These are phyloP conservation scores for Sarocladium kiliense DNA, from an alignment of 2,329 filamentous ascomycete species.

Conservation along the genomic window DNA sequence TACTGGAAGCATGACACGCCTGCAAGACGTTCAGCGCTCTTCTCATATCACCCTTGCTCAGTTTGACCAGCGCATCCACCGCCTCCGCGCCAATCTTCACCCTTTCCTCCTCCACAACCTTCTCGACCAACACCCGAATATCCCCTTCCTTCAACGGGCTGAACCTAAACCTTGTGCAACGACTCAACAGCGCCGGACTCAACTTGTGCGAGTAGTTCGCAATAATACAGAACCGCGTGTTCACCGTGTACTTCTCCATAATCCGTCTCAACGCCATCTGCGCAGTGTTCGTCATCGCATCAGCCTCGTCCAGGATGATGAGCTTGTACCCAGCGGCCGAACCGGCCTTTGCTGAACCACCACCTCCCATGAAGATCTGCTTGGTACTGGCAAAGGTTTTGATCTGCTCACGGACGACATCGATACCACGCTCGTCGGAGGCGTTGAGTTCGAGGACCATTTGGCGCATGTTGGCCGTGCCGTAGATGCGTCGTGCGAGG, in stretches of 20 bases:
- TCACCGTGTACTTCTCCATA: slow-evolving; percentile 99
- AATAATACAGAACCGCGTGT: slow-evolving; percentile 96
- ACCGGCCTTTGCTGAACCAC: slow-evolving; percentile 39
- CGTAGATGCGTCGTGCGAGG: slow-evolving; percentile 89
- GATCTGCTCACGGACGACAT: slow-evolving; percentile 97
- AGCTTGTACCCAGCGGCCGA: slow-evolving; percentile 80
- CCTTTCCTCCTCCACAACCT: slow-evolving; percentile 80
- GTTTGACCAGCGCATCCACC: slow-evolving; percentile 72
- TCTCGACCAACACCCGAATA: slow-evolving; percentile 79
- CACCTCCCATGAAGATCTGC: slow-evolving; percentile 82
- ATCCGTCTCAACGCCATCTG: slow-evolving; percentile 96
- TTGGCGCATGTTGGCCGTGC: slow-evolving; percentile 85
- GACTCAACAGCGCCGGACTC: slow-evolving; percentile 82
- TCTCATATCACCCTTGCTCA: slow-evolving; percentile 96
- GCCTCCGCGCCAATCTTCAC: slow-evolving; percentile 81
- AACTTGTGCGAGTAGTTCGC: slow-evolving; percentile 99
- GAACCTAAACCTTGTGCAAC: slow-evolving; percentile 93
- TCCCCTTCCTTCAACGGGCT: slow-evolving; percentile 86
- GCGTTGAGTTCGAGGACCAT: slow-evolving; percentile 99
- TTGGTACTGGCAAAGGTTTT: slow-evolving; percentile 98
- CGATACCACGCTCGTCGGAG: slow-evolving; percentile 94
- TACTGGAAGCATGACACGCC: slow-evolving; percentile 91
- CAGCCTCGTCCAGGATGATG: slow-evolving; percentile 97
- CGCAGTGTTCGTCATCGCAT: slow-evolving; percentile 97
- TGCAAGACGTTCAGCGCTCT: slow-evolving; percentile 91